phyloP scores from a whole-genome alignment of 352 stramenopile species.

The Elongisporangium anandrum region DNA sequence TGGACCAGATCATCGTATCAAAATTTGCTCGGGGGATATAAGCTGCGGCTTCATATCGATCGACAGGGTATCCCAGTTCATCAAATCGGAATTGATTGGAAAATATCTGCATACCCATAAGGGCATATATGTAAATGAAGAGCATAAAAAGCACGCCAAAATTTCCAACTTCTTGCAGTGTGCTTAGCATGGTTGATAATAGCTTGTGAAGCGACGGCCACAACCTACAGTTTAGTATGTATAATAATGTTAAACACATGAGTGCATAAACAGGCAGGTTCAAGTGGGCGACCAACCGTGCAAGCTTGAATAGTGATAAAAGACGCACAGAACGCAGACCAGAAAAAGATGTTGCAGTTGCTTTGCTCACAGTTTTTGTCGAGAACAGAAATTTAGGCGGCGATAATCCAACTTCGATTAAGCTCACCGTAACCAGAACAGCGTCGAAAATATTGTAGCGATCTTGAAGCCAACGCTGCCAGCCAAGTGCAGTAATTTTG shows the following conservation, averaged over 20 bases:
- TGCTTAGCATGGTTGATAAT: conserved; percentile 86
- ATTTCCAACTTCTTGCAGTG: conserved; percentile 87
- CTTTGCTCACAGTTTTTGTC: conserved; percentile 1
- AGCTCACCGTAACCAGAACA: conserved; percentile 39
- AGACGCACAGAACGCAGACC: conserved; percentile 84
- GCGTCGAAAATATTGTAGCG: conserved; percentile 83
- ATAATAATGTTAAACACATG: conserved; percentile 28
- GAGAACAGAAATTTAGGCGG: conserved; percentile 29
- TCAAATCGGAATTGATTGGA: conserved; percentile 91
- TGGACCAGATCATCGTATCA: conserved; percentile 62
- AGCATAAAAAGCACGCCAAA: conserved; percentile 91
- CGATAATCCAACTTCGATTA: conserved; percentile 37
- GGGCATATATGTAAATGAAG: conserved; percentile 92
- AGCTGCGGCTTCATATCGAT: conserved; percentile 16
- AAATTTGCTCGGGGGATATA: conserved; percentile 62
- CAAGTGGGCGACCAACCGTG: too few relatives aligned
- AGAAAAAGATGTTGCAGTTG: conserved; percentile 44
- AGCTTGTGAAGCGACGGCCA: conserved; percentile 92
- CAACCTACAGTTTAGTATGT: conserved; percentile 22
- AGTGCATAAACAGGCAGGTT: too few relatives aligned
- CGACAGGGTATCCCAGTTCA: conserved; percentile 38
- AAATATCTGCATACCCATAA: conserved; percentile 93
- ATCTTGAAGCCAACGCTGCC: conserved; percentile 39
- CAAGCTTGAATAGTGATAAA: conserved; percentile 91
- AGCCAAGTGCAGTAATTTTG: conserved; percentile 74